Base-by-base conservation (phyloP, 345 rosid genomes). In the Carallia pectinifolia region DNA sequence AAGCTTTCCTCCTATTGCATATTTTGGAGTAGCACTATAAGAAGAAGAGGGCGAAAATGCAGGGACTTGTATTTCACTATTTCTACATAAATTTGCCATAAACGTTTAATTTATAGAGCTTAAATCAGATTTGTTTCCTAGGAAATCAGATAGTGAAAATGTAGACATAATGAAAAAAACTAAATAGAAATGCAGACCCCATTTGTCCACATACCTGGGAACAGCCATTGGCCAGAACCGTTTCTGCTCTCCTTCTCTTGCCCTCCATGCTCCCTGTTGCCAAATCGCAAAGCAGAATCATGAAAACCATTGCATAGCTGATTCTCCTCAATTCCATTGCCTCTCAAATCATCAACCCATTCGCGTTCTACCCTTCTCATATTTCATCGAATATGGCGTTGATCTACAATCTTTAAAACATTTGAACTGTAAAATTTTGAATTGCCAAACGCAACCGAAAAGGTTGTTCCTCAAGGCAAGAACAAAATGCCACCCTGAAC, bases 321-420 rank as follows among this genome's bases (percentile, higher is more conserved):
- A 64, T 44, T 67, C 74, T 79, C 76, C 73, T 79, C 70, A 76
- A 67, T 75, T 71, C 80, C 86, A 78, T 82, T 74, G 73, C 80
- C 77, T 76, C 63, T 61, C 66, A 70, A 54, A 68, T 69, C 73
- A 75, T 64, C 62, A 69, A 55, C 60, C 79, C 85, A 73, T 76
- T 72, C 81, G 47, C 73, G 39, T 55, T 39, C 67, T 79, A 47
- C 66, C 62, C 78, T 80, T 79, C 81, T 88, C 89, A 85, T 55
- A 29, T 85, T 77, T 80, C 82, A 79, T 63, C 62, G 69, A 18
- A 69, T 10, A 50, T 5, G 27, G 50, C 10, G 37, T 52, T 17
- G 39, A 10, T 15, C 65, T 55, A 69, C 56, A 55, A 56, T 63
- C n/a, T 18, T 68, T 68, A 31, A 39, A 6, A 4, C 8, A 16